Evolutionary conservation across 805 yeast genomes (phyloP), one percentile per base, ranked within the genome.

Genomic region (Candida boidinii): DNA sequence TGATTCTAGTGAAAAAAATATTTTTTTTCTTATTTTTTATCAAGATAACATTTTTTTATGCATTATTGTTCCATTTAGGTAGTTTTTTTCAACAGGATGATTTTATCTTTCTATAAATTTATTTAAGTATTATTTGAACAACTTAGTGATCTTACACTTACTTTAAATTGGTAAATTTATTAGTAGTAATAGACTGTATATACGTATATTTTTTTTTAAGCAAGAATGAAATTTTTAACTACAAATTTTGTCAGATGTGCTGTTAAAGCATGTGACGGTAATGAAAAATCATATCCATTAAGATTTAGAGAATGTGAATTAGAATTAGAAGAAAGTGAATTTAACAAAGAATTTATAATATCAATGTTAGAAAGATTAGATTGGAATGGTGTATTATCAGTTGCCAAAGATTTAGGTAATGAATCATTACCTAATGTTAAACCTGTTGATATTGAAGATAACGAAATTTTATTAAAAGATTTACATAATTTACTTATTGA

Each of bases 191-290:
- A n/a, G n/a, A n/a, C n/a, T n/a, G n/a, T n/a, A n/a, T n/a, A n/a
- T n/a, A n/a, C n/a, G n/a, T n/a, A n/a, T n/a, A n/a, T n/a, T n/a
- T n/a, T n/a, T n/a, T n/a, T n/a, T n/a, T n/a, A n/a, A 19, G 17
- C 17, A n/a, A 28, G 12, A 20, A 90, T 90, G 98, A 90, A 92
- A 62, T 76, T 90, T 49, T 64, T 92, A 18, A 90, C 98, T n/a
- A 84, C 96, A 10, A 92, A 92, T 58, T 92, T 92, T 58, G 94
- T 92, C 41, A 86, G 81, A 54, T 92, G 98, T 59, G 87, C 97
- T 1, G 82, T 86, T 39, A 79, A 80, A 49, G 48, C 76, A 2
- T 92, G 98, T 52, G 86, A 79, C 28, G 61, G 76, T 11, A 70
- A 90, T 5, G 70, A 73, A 11, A 73, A 76, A 5, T 75, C 94